phyloP scores from a whole-genome alignment of 2,329 filamentous ascomycete genomes.

The Cordyceps javanica region DNA sequence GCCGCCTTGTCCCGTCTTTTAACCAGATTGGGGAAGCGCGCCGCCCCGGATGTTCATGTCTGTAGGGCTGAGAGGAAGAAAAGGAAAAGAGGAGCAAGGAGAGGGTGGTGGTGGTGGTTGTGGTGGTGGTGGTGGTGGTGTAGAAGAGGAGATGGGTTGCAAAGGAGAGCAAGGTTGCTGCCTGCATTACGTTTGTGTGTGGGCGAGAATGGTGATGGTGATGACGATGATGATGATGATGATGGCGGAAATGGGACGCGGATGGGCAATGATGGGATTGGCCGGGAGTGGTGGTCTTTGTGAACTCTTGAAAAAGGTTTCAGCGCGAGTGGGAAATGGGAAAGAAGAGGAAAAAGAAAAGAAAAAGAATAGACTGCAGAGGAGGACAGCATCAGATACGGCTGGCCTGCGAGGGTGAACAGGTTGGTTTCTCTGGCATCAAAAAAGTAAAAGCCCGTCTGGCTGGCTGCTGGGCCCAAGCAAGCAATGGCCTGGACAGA shows the following conservation, averaged over 20 bases:
- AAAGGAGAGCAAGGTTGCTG: not conserved
- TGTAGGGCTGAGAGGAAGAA: not conserved
- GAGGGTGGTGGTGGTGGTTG: too few relatives aligned
- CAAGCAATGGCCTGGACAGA: too few relatives aligned
- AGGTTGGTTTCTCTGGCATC: too few relatives aligned
- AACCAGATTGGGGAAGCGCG: slow-evolving; percentile 17
- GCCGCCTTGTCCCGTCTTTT: slow-evolving; percentile 11
- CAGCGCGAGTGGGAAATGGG: too few relatives aligned
- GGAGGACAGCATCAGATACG: too few relatives aligned
- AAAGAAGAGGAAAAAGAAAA: too few relatives aligned
- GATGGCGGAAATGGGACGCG: not conserved
- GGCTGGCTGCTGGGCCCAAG: too few relatives aligned
- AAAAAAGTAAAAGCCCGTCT: too few relatives aligned
- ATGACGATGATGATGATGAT: not conserved
- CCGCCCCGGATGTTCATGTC: not conserved
- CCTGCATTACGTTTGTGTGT: not conserved
- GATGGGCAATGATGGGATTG: not conserved
- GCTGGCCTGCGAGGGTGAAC: too few relatives aligned
- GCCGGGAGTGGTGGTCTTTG: not conserved
- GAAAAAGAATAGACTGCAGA: too few relatives aligned
- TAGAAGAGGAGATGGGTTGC: not conserved
- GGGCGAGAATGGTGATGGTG: not conserved
- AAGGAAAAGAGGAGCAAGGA: not conserved
- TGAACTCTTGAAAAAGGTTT: too few relatives aligned
- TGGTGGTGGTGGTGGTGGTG: too few relatives aligned